Base-by-base conservation (phyloP, 176 grass and related monocot species). In the Rhynchospora breviuscula region DNA sequence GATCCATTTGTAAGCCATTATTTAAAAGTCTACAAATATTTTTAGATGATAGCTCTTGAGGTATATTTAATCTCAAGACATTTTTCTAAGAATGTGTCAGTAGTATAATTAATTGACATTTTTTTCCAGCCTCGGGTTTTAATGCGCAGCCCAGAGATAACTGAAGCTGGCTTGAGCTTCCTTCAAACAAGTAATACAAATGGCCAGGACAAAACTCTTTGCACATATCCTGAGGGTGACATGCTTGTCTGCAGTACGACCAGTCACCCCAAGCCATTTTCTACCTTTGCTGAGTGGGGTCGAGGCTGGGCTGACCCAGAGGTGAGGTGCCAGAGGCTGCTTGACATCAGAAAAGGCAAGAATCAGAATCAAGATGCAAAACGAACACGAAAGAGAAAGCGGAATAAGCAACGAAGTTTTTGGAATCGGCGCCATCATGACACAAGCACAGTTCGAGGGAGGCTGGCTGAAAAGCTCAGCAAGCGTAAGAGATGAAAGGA, bases 231-330 rank as follows among this genome's bases (percentile, higher is more conserved):
- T 21, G 92, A 93, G 67, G 91, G 91, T 8, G 91, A 92, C 53
- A 95, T 93, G 82, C 26, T 48, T 91, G 21, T 66, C 89, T 58
- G 75, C 79, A 23, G 53, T 52, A 63, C n/a, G 43, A 63, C 44
- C 63, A 67, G 78, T 14, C 40, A 72, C 71, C 80, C 76, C 12
- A 89, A 18, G 22, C 85, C 91, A 7, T 79, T 80, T 60, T 90
- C 92, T 79, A 82, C 63, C 15, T 89, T 85, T 53, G 83, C 92
- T 0, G 91, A 93, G 40, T 98, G 92, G 92, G 95, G 95, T 13
- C 85, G 91, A 59, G 95, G 92, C 52, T 98, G 95, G 95, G 95
- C 92, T 14, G 92, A 98, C 71, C 95, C 92, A 35, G 95, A 90
- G 84, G 89, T 90, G 59, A 84, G 92, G 9, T 87, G 83, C 40